phyloP scores from a whole-genome alignment of 768 basidiomycete genomes.

The Pulveroboletus sp. region DNA sequence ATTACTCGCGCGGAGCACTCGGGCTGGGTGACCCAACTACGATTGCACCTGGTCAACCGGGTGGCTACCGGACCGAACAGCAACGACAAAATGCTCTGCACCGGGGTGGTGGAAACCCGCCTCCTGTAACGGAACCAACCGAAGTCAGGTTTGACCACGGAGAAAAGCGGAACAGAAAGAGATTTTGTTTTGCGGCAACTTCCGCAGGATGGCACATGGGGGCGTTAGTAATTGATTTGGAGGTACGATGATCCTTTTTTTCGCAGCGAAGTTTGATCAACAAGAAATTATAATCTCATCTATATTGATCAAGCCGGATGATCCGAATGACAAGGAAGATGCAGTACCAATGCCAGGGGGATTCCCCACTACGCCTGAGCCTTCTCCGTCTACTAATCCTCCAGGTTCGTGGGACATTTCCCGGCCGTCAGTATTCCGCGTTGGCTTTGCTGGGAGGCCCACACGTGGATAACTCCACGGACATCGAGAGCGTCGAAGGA shows the following conservation, averaged over 20 bases:
- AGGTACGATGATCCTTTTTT: conserved; percentile 40
- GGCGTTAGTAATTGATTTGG: conserved; percentile 80
- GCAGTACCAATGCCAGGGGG: conserved; percentile 32
- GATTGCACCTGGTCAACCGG: conserved; percentile 52
- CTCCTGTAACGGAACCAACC: conserved; percentile 54
- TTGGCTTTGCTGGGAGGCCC: conserved; percentile 56
- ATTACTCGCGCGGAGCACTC: conserved; percentile 72
- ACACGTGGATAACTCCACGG: conserved; percentile 23
- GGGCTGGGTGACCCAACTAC: conserved; percentile 75
- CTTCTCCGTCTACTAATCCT: conserved; percentile 11
- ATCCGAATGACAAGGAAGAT: conserved; percentile 37
- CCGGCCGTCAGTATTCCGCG: conserved; percentile 37
- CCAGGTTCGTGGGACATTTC: conserved; percentile 17
- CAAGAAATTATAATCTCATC: neutral
- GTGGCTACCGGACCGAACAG: conserved; percentile 48
- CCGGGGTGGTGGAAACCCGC: conserved; percentile 24
- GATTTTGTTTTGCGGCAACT: conserved; percentile 76
- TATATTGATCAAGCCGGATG: conserved; percentile 23
- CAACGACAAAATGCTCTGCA: conserved; percentile 30
- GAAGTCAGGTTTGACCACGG: conserved; percentile 69
- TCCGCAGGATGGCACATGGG: conserved; percentile 93
- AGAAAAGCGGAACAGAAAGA: conserved; percentile 45
- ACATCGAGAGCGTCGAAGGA: conserved; percentile 13
- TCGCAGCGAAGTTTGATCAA: conserved; percentile 1
- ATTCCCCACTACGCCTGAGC: conserved; percentile 21